Base-by-base conservation (phyloP, 1,284 basidiomycete genomes). In the Phellopilus nigrolimitatus region DNA sequence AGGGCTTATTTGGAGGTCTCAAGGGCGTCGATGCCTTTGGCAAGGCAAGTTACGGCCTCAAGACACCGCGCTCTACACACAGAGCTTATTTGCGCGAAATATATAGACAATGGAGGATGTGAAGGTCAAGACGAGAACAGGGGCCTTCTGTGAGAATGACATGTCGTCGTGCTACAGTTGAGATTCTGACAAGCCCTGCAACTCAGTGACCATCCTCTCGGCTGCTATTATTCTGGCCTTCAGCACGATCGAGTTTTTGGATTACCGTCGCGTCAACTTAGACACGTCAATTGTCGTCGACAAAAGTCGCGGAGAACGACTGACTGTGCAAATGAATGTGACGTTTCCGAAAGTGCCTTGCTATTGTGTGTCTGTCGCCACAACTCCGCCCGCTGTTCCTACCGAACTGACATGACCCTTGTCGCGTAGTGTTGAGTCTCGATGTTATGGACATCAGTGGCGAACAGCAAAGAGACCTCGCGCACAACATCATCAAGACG, bases 391-490 rank as follows among this genome's bases (percentile, higher is more conserved):
- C 13, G 25, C 36, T 12, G 13, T 30, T 5, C 10, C 17, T 13
- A 30, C n/a, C 4, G 39, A 25, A 15, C 22, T 44, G 28, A 22
- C 25, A 24, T 41, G 22, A 19, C 38, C n/a, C 25, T 19, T 40
- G 28, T 22, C 27, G 10, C 24, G 8, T 61, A 97, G 93, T 97
- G 41, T 77, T 97, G 45, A 94, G 91, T 65, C 70, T 99, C 49
- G 97, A 99, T 67, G 84, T 99, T 48, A 97, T 97, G 90, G 97
- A 99, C 66, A 97, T 99, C 56, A 92, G 89, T 52, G 97, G 97
- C 24, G 95, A 98, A 72, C 84, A 88, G 39, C 93, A 97, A 65
- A 79, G 86, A 55, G 94, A 97, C 61, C 67, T 97, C 40, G 79
- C 89, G 9, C 95, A 98, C 68, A 93, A 94, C 64, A 79, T 99